Evolutionary conservation across 2,329 filamentous ascomycete species (phyloP).

Genomic region (Fusarium anguioides): DNA sequence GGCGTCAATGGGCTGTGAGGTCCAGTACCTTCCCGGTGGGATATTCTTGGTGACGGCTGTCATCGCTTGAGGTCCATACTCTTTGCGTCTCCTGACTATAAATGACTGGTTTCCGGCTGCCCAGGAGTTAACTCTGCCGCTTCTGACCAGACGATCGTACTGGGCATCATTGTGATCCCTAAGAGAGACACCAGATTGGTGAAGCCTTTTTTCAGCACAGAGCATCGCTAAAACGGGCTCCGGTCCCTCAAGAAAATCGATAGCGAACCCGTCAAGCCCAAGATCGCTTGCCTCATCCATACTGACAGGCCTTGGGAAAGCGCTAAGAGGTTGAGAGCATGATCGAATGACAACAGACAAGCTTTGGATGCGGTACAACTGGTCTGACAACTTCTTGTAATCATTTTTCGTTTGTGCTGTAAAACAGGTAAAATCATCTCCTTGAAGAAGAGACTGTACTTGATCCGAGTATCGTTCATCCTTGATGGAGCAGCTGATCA

Average conservation of each 20-base stretch:
- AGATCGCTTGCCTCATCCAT: slow-evolving; percentile 63
- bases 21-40: slow-evolving; percentile 75
- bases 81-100: slow-evolving; percentile 74
- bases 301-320: slow-evolving; percentile 66
- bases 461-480: slow-evolving; percentile 72
- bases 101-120: slow-evolving; percentile 74
- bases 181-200: slow-evolving; percentile 74
- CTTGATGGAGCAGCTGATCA: slow-evolving; percentile 83
- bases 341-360: slow-evolving; percentile 80
- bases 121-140: slow-evolving; percentile 72
- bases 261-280: slow-evolving; percentile 83
- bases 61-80: slow-evolving; percentile 81
- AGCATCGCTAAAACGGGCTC: slow-evolving; percentile 88
- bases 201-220: slow-evolving; percentile 76
- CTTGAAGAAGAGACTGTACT: slow-evolving; percentile 63
- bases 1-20: slow-evolving; percentile 77
- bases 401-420: slow-evolving; percentile 82
- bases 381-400: slow-evolving; percentile 75
- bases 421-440: slow-evolving; percentile 71
- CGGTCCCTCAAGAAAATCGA: slow-evolving; percentile 84
- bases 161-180: slow-evolving; percentile 73
- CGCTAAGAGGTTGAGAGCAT: slow-evolving; percentile 63
- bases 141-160: slow-evolving; percentile 71
- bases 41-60: slow-evolving; percentile 76
- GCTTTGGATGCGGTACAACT: slow-evolving; percentile 71